Evolutionary conservation across 805 yeast species (phyloP).

Genomic region (Wickerhamomyces silvicola): DNA sequence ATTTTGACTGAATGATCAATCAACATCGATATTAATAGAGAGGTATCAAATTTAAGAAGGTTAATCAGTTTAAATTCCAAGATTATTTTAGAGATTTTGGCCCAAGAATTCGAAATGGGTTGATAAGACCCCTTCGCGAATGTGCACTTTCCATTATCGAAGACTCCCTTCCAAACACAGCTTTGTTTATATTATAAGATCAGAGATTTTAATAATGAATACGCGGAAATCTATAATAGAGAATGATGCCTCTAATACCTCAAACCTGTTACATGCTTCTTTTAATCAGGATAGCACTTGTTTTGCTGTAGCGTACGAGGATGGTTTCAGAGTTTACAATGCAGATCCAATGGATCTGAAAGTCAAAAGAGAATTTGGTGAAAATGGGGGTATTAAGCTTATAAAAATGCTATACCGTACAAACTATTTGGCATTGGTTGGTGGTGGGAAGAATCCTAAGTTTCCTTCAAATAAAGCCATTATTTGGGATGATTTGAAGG

Average conservation of each 20-base stretch:
- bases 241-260: background rate
- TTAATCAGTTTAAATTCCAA: too few relatives aligned
- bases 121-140: too few relatives aligned
- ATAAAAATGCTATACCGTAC: conserved; percentile 84
- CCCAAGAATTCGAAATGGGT: too few relatives aligned
- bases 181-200: too few relatives aligned
- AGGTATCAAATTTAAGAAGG: too few relatives aligned
- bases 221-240: conserved; percentile 19
- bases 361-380: conserved; percentile 49
- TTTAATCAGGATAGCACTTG: conserved; percentile 92
- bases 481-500: conserved; percentile 88
- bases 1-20: too few relatives aligned
- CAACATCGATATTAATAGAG: too few relatives aligned
- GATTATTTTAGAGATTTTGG: too few relatives aligned
- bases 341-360: conserved; percentile 80
- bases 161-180: too few relatives aligned
- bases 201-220: too few relatives aligned
- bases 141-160: too few relatives aligned
- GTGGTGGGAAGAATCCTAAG: conserved; percentile 79
- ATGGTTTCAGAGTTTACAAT: conserved; percentile 80
- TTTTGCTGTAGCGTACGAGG: conserved; percentile 74
- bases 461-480: conserved; percentile 74
- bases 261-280: conserved; percentile 16
- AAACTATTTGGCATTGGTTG: conserved; percentile 82
- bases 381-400: conserved; percentile 57